Conservation (phyloP, 139 green algal genomes). For the Nannochloris sp. region DNA sequence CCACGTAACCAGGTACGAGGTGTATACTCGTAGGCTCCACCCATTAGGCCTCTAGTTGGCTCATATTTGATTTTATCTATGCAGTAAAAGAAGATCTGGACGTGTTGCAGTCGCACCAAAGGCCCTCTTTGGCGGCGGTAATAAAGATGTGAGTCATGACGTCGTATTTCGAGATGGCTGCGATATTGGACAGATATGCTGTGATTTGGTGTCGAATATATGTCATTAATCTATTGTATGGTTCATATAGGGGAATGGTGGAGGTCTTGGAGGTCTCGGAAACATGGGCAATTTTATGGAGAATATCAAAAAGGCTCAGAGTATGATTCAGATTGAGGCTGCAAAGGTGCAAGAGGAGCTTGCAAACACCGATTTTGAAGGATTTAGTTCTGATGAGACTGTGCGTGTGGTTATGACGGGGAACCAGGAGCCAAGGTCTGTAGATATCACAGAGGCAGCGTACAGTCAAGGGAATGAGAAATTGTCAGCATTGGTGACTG, state of each 20-base stretch:
- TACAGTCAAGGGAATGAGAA: conserved; percentile 60
- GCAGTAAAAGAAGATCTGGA: not conserved
- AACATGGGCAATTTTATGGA: conserved; percentile 84
- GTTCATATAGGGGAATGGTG: conserved; percentile 20
- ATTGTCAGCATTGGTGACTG: conserved; percentile 52
- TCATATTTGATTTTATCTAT: not conserved
- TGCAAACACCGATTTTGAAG: conserved; percentile 81
- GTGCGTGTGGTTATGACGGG: conserved; percentile 80
- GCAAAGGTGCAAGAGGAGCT: conserved; percentile 81
- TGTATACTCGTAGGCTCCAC: no score
- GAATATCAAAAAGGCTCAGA: conserved; percentile 87
- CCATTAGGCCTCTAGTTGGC: not conserved
- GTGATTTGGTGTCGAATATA: not conserved
- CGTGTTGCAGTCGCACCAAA: conserved; percentile 4
- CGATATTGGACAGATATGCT: not conserved
- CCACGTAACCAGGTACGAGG: no score
- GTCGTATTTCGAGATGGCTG: not conserved
- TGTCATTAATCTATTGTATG: not conserved
- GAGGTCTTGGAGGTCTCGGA: conserved; percentile 53
- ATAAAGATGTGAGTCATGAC: conserved; percentile 15
- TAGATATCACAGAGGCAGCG: conserved; percentile 83
- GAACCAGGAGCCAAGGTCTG: conserved; percentile 77
- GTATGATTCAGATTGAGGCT: conserved; percentile 85
- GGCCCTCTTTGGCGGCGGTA: conserved; percentile 41
- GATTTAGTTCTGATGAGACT: conserved; percentile 82